Evolutionary conservation across 1,284 basidiomycete species (phyloP), one percentile per base, ranked within the genome.

Genomic region (Austroboletus rostrupii): DNA sequence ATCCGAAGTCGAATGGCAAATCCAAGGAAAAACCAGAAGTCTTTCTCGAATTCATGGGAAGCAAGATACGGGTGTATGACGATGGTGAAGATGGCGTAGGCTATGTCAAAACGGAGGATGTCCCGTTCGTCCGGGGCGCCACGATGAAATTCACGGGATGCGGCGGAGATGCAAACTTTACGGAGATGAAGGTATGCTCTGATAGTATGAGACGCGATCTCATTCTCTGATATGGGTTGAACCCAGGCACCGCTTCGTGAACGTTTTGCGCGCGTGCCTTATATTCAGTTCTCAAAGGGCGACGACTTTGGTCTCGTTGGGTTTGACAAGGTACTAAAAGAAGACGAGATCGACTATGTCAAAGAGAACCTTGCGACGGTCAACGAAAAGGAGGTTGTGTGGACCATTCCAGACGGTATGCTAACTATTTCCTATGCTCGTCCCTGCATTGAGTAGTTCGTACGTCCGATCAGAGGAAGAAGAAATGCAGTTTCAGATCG

Each of bases 111-210:
- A 73, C 77, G 33, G 84, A 82, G 43, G 83, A 88, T 38, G 76
- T 94, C 53, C 85, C 87, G 21, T 81, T 79, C 58, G 76, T 87
- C 19, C 79, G 79, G 59, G 83, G 85, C 16, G 85, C 86, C 10
- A 85, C 90, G 1, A 71, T 96, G 54, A 83, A 82, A 63, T 92
- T 92, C 60, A 77, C 79, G 19, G 87, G 86, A 14, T 82, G 82
- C 53, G 80, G 76, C 36, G 84, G 80, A 26, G 77, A 84, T 54
- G 76, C 81, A n/a, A 72, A 73, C 37, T 89, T 82, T 70, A 73
- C 77, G 38, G 81, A 87, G 53, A 81, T 90, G 69, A 90, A 90
- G 79, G 84, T 80, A 43, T 41, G 33, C 39, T 45, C 57, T 43
- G 36, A n/a, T 26, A 5, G 6, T 26, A 11, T 28, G 3, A 9